Evolutionary conservation across 83 land plant species (phyloP).

Genomic region (Diphasiastrum complanatum): DNA sequence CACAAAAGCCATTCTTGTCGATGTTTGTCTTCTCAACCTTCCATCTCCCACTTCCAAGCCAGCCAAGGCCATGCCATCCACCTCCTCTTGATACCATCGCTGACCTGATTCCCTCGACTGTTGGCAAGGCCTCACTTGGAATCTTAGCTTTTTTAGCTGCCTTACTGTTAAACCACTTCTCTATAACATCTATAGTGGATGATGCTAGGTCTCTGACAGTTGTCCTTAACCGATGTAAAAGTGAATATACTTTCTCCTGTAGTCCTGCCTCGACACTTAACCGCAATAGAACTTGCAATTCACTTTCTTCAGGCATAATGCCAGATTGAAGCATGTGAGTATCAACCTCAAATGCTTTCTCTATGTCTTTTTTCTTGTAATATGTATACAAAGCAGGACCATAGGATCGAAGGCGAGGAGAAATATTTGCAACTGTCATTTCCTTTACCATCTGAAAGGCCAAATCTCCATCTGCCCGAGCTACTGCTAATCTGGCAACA

Average conservation of each 20-base stretch:
- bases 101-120: background rate
- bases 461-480: slow-evolving; percentile 2
- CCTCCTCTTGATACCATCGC: slow-evolving; percentile 1
- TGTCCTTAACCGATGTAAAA: background rate
- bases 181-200: slow-evolving; percentile 2
- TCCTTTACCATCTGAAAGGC: slow-evolving; percentile 6
- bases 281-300: slow-evolving; percentile 2
- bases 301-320: slow-evolving; percentile 2
- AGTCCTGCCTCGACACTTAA: slow-evolving; percentile 1
- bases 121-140: background rate
- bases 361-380: background rate
- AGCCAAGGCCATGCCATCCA: slow-evolving; percentile 13
- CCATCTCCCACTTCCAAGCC: slow-evolving; percentile 10
- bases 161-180: slow-evolving; percentile 3
- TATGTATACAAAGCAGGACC: slow-evolving; percentile 12
- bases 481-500: slow-evolving; percentile 7
- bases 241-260: slow-evolving; percentile 7
- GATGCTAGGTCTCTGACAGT: slow-evolving; percentile 6
- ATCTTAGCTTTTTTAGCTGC: background rate
- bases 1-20: background rate
- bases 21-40: background rate
- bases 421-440: background rate
- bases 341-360: slow-evolving; percentile 8
- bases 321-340: slow-evolving; percentile 7
- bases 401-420: slow-evolving; percentile 1